Base-by-base conservation (phyloP, 2,329 filamentous ascomycete species). In the Colletotrichum cuscutae region DNA sequence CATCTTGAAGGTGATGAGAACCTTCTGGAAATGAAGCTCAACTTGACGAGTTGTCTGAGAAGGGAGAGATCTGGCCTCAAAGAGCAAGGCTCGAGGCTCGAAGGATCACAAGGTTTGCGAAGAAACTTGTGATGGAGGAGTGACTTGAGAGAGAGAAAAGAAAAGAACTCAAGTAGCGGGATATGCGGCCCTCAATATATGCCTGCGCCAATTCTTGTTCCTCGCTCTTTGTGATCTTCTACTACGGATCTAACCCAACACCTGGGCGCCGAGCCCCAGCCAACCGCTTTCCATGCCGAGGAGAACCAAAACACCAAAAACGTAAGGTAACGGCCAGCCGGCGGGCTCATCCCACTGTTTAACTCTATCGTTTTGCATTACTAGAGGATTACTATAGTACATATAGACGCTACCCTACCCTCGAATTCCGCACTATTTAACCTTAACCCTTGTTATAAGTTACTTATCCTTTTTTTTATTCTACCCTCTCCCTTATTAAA, bases 261-360 rank as follows among this genome's bases (percentile, higher is more conserved):
- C 28, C 35, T 62, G 22, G 64, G 58, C 64, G 68, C 68, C 64
- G 58, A 71, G 58, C 52, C 19, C 42, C 49, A 71, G 57, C 69
- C 69, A 71, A 71, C 64, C 64, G 64, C 69, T 71, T 68, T 32
- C 19, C 69, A 68, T 71, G 49, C 64, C 64, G 64, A 49, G 19
- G 19, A 68, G 32, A 28, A 58, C 15, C 37, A 35, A 58, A 49
- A 57, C 49, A 28, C 15, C 15, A 12, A 28, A 28, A 65, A 24
- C 57, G 30, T 12, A 26, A 54, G 35, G 32, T 28, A 28, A 9
- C 63, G 56, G 4, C 57, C 53, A 52, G 7, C 26, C 35, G 24
- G 37, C 64, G 58, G 65, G 28, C 30, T 52, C 35, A 52, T 30
- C n/a, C n/a, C n/a, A n/a, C n/a, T n/a, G n/a, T n/a, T n/a, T n/a